A percentile compares a stretch with the other conserved stretches of the same genome.
Evolutionary conservation across 345 rosid species (phyloP).

Genomic region (Dimocarpus longan): DNA sequence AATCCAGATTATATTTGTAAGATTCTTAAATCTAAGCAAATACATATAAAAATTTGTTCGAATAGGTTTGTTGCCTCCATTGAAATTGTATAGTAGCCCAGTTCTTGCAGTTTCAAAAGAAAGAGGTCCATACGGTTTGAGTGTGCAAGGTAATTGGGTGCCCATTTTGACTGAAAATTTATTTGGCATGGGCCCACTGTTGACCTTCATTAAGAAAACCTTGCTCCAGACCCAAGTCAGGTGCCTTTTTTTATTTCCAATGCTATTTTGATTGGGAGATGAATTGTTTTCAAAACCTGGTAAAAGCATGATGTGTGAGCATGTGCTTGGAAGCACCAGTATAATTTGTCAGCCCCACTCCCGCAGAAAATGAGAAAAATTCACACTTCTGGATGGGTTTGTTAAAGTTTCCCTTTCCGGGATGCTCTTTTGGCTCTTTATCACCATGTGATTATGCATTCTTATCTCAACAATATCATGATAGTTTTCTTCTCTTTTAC

Average conservation of each 20-base stretch:
- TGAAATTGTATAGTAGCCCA: not conserved
- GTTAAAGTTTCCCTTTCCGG: not conserved
- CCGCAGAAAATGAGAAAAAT: not conserved
- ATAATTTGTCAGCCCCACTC: not conserved
- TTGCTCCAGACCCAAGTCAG: not conserved
- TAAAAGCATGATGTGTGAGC: not conserved
- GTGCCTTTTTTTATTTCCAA: not conserved
- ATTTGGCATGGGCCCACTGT: not conserved
- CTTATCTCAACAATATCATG: not conserved
- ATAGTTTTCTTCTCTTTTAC: not conserved
- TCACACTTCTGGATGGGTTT: not conserved
- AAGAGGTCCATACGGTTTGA: not conserved
- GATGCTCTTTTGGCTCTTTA: not conserved
- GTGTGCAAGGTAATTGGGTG: not conserved
- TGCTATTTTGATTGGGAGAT: not conserved
- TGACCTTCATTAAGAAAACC: not conserved
- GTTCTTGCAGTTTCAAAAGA: too few relatives aligned
- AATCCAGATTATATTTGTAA: too few relatives aligned
- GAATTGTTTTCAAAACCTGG: not conserved
- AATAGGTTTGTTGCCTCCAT: too few relatives aligned
- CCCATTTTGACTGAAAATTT: not conserved
- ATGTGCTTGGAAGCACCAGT: not conserved
- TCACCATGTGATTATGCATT: not conserved
- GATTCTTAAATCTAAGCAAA: too few relatives aligned
- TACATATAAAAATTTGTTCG: too few relatives aligned